Base-by-base conservation (phyloP, 306 rosid genomes). In the Trifolium pratense region DNA sequence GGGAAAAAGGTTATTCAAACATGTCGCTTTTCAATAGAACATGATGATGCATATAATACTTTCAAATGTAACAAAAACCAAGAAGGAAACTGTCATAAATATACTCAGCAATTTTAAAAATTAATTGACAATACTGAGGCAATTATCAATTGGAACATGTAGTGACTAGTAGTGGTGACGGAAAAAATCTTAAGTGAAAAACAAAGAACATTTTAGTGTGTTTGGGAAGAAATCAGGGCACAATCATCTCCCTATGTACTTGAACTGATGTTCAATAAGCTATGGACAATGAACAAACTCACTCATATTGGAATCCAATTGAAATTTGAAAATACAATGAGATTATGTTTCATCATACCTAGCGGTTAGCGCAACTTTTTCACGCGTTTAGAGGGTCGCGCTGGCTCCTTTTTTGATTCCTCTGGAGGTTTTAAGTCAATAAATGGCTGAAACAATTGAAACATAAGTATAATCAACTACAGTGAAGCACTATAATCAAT, bases 401-500 rank as follows among this genome's bases (percentile, higher is more conserved):
- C 70, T 55, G 84, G 68, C 75, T 93, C 97, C 82, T 86, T 93
- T 87, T 87, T 87, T 31, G 91, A 43, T 70, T 89, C 90, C 66
- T 90, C 93, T 1, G 80, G 89, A 74, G 81, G 32, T 82, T 81
- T 89, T 78, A 90, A 34, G 74, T 90, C 98, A 56, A 93, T 82
- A 65, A 76, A 85, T 67, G 98, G 98, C 98, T 93, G 97, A 94
- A 84, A 83, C 45, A 75, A 75, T 69, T 60, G 79, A 83, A 16
- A 75, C 25, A 73, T 1, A 9, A 37, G 17, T 36, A 62, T 32
- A 71, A 37, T 45, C 66, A 67, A 15, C 18, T 66, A 59, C 9
- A 73, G 29, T 58, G 76, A 73, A 83, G 55, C 43, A 62, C 70
- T 46, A 17, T 66, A 25, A 73, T 17, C 53, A 17, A 75, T 37